Evolutionary conservation across 768 basidiomycete species (phyloP), one percentile per base, ranked within the genome.

Genomic region (Russula sp.): DNA sequence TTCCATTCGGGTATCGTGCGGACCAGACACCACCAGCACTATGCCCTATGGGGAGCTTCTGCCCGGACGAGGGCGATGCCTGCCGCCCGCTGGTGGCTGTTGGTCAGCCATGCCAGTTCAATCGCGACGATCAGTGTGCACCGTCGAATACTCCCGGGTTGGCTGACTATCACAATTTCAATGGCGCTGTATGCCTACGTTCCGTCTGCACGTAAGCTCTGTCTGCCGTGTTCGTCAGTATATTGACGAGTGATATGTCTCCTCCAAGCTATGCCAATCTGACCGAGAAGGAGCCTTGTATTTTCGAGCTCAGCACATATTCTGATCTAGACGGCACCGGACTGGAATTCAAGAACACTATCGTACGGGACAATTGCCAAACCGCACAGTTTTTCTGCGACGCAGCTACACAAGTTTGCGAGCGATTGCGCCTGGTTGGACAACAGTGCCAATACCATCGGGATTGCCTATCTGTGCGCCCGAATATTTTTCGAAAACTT

Each of bases 281-380:
- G 32, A 75, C 76, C 9, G 61, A 76, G 11, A 76, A 74, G 18
- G 67, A 73, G 60, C 66, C 74, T 39, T 80, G 79, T 64, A 60
- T 73, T 6, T 70, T 73, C 22, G 78, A 80, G 55, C 77, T 79
- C 66, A 75, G 73, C 31, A 69, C 71, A 4, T 80, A 78, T 66
- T 72, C 55, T 4, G 66, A 35, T 71, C 37, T 65, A 31, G 45
- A 44, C 49, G 22, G 31, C 3, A 39, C 40, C 11, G 66, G 63
- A 42, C 13, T 51, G 49, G 66, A 55, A 35, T 58, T 56, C 44
- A 35, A 48, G 22, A 65, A 66, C 34, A 59, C 44, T 27, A 66
- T 68, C 37, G 61, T 59, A 9, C 67, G 67, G 37, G 67, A 68
- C 49, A 68, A 66, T 57, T 68, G 67, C 44, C 48, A 59, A 20